These are phyloP conservation scores for Xylaria cubensis DNA, from an alignment of 495 filamentous ascomycete species.

Conservation along the genomic window DNA sequence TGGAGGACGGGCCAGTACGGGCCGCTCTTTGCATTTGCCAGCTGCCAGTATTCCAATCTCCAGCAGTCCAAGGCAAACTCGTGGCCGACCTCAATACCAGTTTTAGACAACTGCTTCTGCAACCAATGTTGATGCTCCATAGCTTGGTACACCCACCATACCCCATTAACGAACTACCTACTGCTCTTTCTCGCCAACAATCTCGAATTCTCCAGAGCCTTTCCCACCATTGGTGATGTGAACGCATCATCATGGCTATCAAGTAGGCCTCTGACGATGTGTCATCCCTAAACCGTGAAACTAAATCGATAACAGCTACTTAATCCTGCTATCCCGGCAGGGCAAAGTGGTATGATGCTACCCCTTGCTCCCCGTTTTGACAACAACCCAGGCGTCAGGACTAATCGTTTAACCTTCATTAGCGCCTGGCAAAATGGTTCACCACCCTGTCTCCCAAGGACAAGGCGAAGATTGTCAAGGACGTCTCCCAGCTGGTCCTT, in stretches of 20 bases:
- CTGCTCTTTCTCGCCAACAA: constrained; percentile 19
- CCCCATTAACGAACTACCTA: background rate
- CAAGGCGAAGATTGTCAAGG: constrained; percentile 99
- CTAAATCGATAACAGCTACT: constrained; percentile 71
- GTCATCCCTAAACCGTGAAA: constrained; percentile 22
- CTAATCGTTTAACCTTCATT: constrained; percentile 41
- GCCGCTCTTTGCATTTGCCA: background rate
- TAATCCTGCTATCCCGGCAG: constrained; percentile 96
- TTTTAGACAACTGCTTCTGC: constrained; percentile 30
- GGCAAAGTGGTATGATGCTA: constrained; percentile 90
- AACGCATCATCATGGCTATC: constrained; percentile 54
- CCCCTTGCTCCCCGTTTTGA: constrained; percentile 42
- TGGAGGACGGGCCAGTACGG: background rate
- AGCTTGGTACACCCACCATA: constrained; percentile 4
- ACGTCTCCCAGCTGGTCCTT: constrained; percentile 97
- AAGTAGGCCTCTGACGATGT: constrained; percentile 42
- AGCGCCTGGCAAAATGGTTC: constrained; percentile 99
- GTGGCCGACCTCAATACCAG: constrained; percentile 41
- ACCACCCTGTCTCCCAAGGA: constrained; percentile 97
- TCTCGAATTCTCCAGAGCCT: constrained; percentile 29
- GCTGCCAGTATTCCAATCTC: background rate
- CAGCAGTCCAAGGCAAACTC: constrained; percentile 28
- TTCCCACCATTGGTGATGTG: constrained; percentile 40
- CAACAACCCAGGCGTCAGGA: constrained; percentile 30
- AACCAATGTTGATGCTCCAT: constrained; percentile 14